Evolutionary conservation across 371 early-diverging fungal genomes (phyloP), one percentile per base, ranked within the genome.

Genomic region (Syncephalastrum monosporum): DNA sequence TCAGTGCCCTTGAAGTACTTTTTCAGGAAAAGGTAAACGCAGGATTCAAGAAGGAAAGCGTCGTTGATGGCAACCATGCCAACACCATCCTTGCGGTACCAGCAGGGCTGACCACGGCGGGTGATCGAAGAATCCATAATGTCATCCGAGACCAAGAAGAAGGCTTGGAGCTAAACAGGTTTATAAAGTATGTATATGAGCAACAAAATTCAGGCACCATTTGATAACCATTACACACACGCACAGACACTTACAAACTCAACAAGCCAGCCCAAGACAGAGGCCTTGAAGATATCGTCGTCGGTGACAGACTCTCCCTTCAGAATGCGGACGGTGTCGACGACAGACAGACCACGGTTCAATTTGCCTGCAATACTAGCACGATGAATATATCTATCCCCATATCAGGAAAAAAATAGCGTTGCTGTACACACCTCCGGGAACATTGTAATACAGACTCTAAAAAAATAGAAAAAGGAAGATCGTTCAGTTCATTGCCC

Each of bases 61-160:
- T 98, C 98, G 72, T 97, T 96, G 80, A 98, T 93, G 57, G 97
- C 96, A 56, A 92, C 76, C 71, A 87, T 82, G n/a, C 92, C 92
- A 47, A 97, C 94, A 24, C 80, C 86, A 16, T 84, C 82, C 68
- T 79, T 68, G 58, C 85, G 84, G 82, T 95, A 97, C 96, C 97
- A 98, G 71, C 97, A 96, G 42, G 95, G 95, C 68, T 94, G 91
- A 17, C 95, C 95, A 70, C 99, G 92, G 54, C 99, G 90, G 17
- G 95, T 95, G 60, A 88, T 84, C 53, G 96, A 96, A 44, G 81
- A 79, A 76, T 99, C 99, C 97, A 98, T 98, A 68, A 98, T 93
- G 72, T 99, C 99, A 78, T 99, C 99, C 41, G 95, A 82, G 38
- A 99, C 92, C 59, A 99, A 83, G 83, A 99, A 97, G 75, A 93